Evolutionary conservation across 495 filamentous ascomycete species (phyloP).

Genomic region (Cetradonia linearis): DNA sequence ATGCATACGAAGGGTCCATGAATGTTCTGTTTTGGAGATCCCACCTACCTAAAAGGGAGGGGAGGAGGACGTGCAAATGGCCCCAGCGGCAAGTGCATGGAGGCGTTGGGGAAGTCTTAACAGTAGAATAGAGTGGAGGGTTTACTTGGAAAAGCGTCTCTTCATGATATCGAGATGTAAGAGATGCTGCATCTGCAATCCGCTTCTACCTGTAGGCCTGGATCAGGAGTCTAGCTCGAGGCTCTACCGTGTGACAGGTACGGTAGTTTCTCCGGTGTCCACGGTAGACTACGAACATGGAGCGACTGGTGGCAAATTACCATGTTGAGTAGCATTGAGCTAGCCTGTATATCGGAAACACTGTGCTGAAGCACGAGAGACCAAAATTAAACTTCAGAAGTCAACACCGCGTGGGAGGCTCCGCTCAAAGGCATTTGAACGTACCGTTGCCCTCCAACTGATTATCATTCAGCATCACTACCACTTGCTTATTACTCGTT

Average conservation of each 20-base stretch:
- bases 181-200: not conserved
- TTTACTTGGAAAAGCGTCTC: not conserved
- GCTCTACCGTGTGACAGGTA: not conserved
- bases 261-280: not conserved
- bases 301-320: not conserved
- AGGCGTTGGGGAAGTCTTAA: not conserved
- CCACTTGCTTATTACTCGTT: not conserved
- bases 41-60: not conserved
- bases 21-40: not conserved
- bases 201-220: not conserved
- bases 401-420: not conserved
- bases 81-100: not conserved
- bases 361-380: not conserved
- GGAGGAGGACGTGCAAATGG: not conserved
- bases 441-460: too few relatives aligned
- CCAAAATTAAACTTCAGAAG: not conserved
- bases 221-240: not conserved
- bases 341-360: not conserved
- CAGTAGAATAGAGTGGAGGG: not conserved
- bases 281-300: not conserved
- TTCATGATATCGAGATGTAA: not conserved
- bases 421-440: too few relatives aligned
- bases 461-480: too few relatives aligned
- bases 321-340: too few relatives aligned
- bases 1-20: not conserved